Evolutionary conservation across 768 basidiomycete genomes (phyloP).

Genomic region (Hydnomerulius pinastri): DNA sequence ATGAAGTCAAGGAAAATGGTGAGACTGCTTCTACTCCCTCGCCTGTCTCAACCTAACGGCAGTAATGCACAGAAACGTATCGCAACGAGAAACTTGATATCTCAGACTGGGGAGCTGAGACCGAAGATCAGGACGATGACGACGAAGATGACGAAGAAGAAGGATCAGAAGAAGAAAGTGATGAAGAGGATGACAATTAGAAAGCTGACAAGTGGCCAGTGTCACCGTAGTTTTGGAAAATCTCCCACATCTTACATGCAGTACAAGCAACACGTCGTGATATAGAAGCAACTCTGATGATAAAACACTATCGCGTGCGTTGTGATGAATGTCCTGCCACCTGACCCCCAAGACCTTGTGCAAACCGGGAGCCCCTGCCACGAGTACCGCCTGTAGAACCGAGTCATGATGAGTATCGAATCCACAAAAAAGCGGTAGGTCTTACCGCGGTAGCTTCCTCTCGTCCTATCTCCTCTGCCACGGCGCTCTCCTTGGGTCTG

Average conservation of each 20-base stretch:
- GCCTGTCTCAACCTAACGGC: background rate
- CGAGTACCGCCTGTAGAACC: constrained; percentile 53
- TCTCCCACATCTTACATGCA: background rate
- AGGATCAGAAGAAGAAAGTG: constrained; percentile 10
- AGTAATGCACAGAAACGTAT: constrained; percentile 43
- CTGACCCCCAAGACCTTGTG: constrained; percentile 81
- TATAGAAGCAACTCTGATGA: background rate
- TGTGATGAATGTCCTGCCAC: constrained; percentile 49
- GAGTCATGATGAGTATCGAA: background rate
- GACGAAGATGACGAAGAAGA: constrained; percentile 24
- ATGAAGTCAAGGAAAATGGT: constrained; percentile 71
- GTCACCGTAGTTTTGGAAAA: background rate
- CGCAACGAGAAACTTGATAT: constrained; percentile 59
- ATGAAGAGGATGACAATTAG: constrained; percentile 10
- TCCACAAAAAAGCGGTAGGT: constrained; percentile 5
- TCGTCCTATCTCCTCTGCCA: constrained; percentile 63
- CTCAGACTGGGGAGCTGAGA: constrained; percentile 52
- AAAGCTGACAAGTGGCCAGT: background rate
- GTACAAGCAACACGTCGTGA: constrained; percentile 1
- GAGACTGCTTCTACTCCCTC: constrained; percentile 10
- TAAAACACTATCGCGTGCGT: constrained; percentile 19
- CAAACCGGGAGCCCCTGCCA: constrained; percentile 79
- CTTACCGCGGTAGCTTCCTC: constrained; percentile 62
- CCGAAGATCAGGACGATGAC: constrained; percentile 25
- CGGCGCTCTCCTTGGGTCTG: constrained; percentile 77